Evolutionary conservation across 176 grass and related monocot genomes (phyloP), one percentile per base, ranked within the genome.

Genomic region (Ampelocalamus luodianensis): DNA sequence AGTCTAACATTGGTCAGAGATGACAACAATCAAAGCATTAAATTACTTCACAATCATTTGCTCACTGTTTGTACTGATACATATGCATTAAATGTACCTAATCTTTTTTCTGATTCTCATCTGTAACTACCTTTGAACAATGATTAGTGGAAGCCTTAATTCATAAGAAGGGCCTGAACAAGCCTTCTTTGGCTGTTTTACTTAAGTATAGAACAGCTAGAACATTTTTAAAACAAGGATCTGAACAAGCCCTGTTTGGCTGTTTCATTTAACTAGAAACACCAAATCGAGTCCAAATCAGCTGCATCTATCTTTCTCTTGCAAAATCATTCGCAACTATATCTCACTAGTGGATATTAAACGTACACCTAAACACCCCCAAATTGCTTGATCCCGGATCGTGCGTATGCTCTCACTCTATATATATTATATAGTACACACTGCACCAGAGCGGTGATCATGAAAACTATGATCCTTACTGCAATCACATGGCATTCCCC

Each of bases 41-140:
- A 51, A 70, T 42, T 8, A 38, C 18, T 5, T 44, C 14, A 55
- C 79, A 90, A 90, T 74, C 79, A 90, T 90, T 78, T 48, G 88
- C 15, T 51, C 83, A 18, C 48, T 82, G 39, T 23, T 64, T 56
- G 44, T 40, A 32, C 44, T 27, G 29, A 34, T 83, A 50, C 4
- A 50, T 24, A 59, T 29, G 29, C 56, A 39, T 39, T 83, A 6
- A 62, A 83, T 56, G 56, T 53, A 39, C 71, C n/a, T 68, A 51
- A 4, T 56, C 3, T 45, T 53, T 53, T 53, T 62, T 34, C 6
- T 34, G n/a, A 55, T 68, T 85, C 13, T 85, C 48, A 15, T 54
- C 3, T 67, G 46, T 56, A 45, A 55, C 62, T 26, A 77, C 48
- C 22, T 68, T 66, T 76, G 46, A 58, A 53, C 66, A 82, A 78